These are phyloP conservation scores for Aspergillus viridinutans DNA, from an alignment of 2,329 filamentous ascomycete genomes.

Conservation along the genomic window DNA sequence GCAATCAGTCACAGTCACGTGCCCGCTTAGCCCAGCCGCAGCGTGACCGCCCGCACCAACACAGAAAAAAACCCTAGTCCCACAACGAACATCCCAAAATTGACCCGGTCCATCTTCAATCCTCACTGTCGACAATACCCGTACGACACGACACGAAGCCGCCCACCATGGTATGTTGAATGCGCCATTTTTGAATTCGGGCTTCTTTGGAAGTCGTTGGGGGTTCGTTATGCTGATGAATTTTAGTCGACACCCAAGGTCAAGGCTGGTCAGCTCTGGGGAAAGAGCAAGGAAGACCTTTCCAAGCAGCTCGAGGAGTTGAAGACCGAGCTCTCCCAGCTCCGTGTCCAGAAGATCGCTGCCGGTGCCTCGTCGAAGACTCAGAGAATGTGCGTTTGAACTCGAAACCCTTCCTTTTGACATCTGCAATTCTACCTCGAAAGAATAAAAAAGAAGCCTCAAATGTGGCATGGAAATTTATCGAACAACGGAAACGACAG, in stretches of 20 bases:
- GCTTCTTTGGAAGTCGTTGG: not conserved
- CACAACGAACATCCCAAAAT: conserved; percentile 40
- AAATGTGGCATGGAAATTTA: not conserved
- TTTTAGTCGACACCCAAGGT: conserved; percentile 65
- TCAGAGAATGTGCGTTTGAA: conserved; percentile 80
- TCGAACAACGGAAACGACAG: not conserved
- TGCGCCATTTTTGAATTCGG: conserved; percentile 4
- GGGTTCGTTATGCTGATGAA: conserved; percentile 18
- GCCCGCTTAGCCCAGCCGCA: conserved; percentile 30
- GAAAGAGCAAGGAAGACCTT: conserved; percentile 99
- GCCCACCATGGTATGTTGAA: conserved; percentile 42
- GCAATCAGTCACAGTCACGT: conserved; percentile 19
- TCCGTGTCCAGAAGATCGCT: conserved; percentile 97
- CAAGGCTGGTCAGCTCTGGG: conserved; percentile 95
- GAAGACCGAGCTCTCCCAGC: conserved; percentile 92
- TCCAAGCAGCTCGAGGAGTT: conserved; percentile 90
- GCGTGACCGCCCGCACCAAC: conserved; percentile 15
- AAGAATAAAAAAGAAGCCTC: not conserved
- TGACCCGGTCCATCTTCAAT: conserved; percentile 40
- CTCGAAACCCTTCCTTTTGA: conserved; percentile 11
- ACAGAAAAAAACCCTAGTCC: conserved; percentile 43
- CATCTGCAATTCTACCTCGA: not conserved
- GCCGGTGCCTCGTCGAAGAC: conserved; percentile 91
- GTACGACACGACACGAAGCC: conserved; percentile 42
- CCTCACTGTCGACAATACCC: conserved; percentile 40